These are phyloP conservation scores for Penicillium silybi DNA, from an alignment of 495 filamentous ascomycete species.

Conservation along the genomic window DNA sequence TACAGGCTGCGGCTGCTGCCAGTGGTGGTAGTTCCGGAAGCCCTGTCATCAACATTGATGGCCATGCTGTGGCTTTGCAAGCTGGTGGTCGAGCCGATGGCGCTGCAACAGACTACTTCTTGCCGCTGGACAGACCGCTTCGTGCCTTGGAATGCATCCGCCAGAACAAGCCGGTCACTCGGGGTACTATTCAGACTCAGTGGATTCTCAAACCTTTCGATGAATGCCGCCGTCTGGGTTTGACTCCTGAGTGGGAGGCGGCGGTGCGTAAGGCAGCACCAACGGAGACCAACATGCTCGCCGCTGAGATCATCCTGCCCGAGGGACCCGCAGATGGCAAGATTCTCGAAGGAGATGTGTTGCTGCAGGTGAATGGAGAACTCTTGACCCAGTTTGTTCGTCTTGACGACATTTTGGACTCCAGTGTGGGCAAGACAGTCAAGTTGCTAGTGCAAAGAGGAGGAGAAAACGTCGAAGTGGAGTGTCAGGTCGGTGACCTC, in stretches of 20 bases:
- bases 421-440: slow-evolving; percentile 71
- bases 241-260: slow-evolving; percentile 81
- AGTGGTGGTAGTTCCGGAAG: slow-evolving; percentile 95
- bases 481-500: slow-evolving; percentile 82
- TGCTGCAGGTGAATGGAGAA: slow-evolving; percentile 91
- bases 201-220: slow-evolving; percentile 97
- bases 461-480: slow-evolving; percentile 80
- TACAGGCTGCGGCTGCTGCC: slow-evolving; percentile 93
- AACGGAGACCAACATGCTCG: slow-evolving; percentile 92
- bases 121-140: slow-evolving; percentile 84
- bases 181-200: slow-evolving; percentile 97
- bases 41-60: slow-evolving; percentile 95
- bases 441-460: slow-evolving; percentile 80
- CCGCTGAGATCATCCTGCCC: slow-evolving; percentile 90
- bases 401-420: slow-evolving; percentile 91
- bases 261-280: slow-evolving; percentile 77
- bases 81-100: slow-evolving; percentile 91
- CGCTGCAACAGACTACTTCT: slow-evolving; percentile 96
- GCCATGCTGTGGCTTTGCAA: slow-evolving; percentile 88
- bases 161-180: slow-evolving; percentile 64
- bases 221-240: slow-evolving; percentile 86
- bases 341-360: slow-evolving; percentile 92
- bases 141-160: slow-evolving; percentile 84
- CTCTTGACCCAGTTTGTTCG: slow-evolving; percentile 90
- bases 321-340: slow-evolving; percentile 81